These are phyloP conservation scores for Candida dubliniensis DNA, from an alignment of 1,139 yeast species.

Conservation along the genomic window DNA sequence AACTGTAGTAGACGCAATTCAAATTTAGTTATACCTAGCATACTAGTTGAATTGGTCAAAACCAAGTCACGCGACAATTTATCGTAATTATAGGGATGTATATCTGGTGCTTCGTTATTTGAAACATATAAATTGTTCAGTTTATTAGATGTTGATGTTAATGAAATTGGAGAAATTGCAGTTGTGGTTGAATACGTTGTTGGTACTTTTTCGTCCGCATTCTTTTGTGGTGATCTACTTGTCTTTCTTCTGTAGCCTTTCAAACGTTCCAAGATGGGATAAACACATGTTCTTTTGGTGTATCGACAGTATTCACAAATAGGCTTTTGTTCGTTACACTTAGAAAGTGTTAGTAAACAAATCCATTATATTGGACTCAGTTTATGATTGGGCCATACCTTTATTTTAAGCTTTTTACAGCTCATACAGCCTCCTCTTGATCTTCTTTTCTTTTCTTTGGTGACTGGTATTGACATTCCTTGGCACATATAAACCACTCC, in stretches of 20 bases:
- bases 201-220: not conserved
- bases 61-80: slow-evolving; percentile 10
- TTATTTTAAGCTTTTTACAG: slow-evolving; percentile 31
- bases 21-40: slow-evolving; percentile 27
- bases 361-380: too few species aligned
- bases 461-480: not conserved
- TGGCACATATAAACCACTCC: too few species aligned
- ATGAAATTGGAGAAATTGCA: not conserved
- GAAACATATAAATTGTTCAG: not conserved
- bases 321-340: slow-evolving; percentile 37
- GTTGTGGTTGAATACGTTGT: not conserved
- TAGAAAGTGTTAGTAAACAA: slow-evolving; percentile 1
- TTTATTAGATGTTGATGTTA: not conserved
- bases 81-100: not conserved
- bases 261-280: slow-evolving; percentile 17
- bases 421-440: slow-evolving; percentile 34
- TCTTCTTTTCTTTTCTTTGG: slow-evolving; percentile 14
- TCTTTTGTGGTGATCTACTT: not conserved
- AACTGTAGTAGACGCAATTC: slow-evolving; percentile 32
- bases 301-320: slow-evolving; percentile 39
- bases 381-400: slow-evolving; percentile 14
- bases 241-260: not conserved
- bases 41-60: slow-evolving; percentile 17
- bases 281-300: slow-evolving; percentile 31
- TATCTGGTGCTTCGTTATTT: not conserved